Conservation (phyloP, 768 basidiomycete species). For the Serendipita sp. region DNA sequence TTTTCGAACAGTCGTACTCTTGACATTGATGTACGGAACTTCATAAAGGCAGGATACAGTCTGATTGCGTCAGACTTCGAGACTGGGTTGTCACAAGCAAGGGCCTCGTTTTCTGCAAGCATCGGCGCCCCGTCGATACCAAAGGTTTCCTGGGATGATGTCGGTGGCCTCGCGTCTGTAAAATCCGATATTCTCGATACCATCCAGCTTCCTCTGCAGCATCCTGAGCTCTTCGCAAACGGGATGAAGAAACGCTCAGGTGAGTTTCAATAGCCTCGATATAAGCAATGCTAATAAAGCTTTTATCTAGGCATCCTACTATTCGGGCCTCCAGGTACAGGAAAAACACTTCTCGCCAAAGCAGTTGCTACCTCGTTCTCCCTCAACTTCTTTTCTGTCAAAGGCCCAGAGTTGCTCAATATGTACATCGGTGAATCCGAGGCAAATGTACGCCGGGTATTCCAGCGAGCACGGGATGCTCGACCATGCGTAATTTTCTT, state of each 20-base stretch:
- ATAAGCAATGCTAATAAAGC: neutral
- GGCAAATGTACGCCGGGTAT: slow-evolving; percentile 87
- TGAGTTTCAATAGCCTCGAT: slow-evolving; percentile 20
- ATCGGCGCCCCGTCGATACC: slow-evolving; percentile 98
- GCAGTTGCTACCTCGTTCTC: slow-evolving; percentile 92
- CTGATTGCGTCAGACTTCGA: slow-evolving; percentile 49
- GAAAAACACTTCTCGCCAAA: slow-evolving; percentile 88
- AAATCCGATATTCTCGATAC: slow-evolving; percentile 92
- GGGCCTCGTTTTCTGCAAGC: slow-evolving; percentile 69
- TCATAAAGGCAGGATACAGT: slow-evolving; percentile 20
- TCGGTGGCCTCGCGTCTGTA: slow-evolving; percentile 76
- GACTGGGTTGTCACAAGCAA: slow-evolving; percentile 48
- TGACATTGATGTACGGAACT: neutral
- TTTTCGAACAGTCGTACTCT: slow-evolving; percentile 15
- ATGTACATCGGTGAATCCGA: slow-evolving; percentile 99
- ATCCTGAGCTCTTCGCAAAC: slow-evolving; percentile 76
- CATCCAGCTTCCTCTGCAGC: slow-evolving; percentile 78
- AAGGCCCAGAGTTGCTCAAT: slow-evolving; percentile 87
- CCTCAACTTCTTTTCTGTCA: slow-evolving; percentile 92
- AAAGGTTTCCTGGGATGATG: slow-evolving; percentile 90
- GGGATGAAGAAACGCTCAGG: slow-evolving; percentile 94
- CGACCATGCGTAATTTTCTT: slow-evolving; percentile 93
- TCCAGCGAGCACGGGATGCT: slow-evolving; percentile 81
- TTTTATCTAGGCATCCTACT: slow-evolving; percentile 54
- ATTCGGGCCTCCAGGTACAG: slow-evolving; percentile 91